Base-by-base conservation (phyloP, 164 flowering plant genomes). In the Umbellularia californica region DNA sequence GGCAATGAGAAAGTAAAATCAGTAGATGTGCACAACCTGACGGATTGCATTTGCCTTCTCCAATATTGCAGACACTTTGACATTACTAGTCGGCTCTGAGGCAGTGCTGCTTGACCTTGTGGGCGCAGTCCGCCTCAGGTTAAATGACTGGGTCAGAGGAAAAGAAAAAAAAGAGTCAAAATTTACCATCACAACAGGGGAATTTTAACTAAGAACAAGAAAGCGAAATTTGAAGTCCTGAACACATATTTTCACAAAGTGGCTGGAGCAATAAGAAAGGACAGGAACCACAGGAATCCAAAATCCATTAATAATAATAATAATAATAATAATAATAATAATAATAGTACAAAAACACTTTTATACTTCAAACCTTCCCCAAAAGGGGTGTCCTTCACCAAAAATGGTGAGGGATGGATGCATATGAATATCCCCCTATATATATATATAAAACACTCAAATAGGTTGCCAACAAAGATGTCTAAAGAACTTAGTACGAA, bases 31-130 rank as follows among this genome's bases (percentile, higher is more conserved):
- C 11, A 66, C 10, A 79, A 95, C 98, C 97, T 93, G 95, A 77
- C 94, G 97, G 75, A 95, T 95, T 11, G 97, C 92, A 81, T 81
- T 88, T 23, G 97, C 98, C 84, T 95, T 95, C 85, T 91, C 90
- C 82, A 93, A 75, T 74, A 93, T 89, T 67, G 92, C 94, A 70
- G 88, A 83, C 51, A 93, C 90, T 64, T 88, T 88, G 78, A 76
- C 81, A 74, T 84, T 87, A 70, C 89, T 63, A n/a, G 84, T 41
- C 13, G 87, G 79, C 33, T 73, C 80, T 33, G 89, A 41, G 47
- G 47, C 28, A 15, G 83, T 24, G 74, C 64, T 25, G 71, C 73
- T 79, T 52, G 88, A 78, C 82, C 77, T 88, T 58, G 82, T 75
- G 15, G 89, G 62, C 19, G 27, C 77, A 7, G 93, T 93, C 72